Evolutionary conservation across 129 eudicot genomes (phyloP), one percentile per base, ranked within the genome.

Genomic region (Logfia minima): DNA sequence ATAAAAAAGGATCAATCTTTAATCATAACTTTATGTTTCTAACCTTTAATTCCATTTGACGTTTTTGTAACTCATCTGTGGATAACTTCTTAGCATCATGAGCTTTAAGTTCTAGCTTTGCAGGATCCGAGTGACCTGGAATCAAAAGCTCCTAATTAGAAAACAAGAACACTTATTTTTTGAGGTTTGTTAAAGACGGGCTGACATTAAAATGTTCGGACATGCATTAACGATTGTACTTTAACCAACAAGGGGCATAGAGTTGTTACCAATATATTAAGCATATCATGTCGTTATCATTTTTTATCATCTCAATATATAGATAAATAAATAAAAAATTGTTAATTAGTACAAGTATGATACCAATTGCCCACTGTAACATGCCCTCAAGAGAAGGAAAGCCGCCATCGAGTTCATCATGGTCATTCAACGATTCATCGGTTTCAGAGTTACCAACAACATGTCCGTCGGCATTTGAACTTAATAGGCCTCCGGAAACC

Each of bases 301-400:
- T 39, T 39, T 14, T 16, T 8, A 3, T 17, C 17, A 6, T n/a
- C 8, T 56, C 8, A 1, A 18, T n/a, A n/a, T 17, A 19, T n/a
- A 19, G 1, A 56, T 6, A 56, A 22, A 6, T 5, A 28, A 24
- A 16, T 21, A 24, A 3, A 48, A 5, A 3, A 16, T 2, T 45
- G 53, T 45, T 11, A 45, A 45, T 45, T 2, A 45, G 5, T 10
- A 13, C 17, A 45, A 45, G 18, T 45, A 45, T 10, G 10, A 17
- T 81, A 93, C 97, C 98, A 62, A 93, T 88, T 26, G 98, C 96
- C 98, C 98, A 93, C 85, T 93, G 97, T 65, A 93, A 70, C 92
- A 90, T 93, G 52, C 98, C 97, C 19, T 93, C 98, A 55, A 93
- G 91, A 22, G 98, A 88, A 63, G 98, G 87, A 68, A 93, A 93